Percentiles rank a stretch among this genome's conserved stretches.
Evolutionary conservation across 192 early-diverging fungal species (phyloP).

Genomic region (Umbelopsis sp.): DNA sequence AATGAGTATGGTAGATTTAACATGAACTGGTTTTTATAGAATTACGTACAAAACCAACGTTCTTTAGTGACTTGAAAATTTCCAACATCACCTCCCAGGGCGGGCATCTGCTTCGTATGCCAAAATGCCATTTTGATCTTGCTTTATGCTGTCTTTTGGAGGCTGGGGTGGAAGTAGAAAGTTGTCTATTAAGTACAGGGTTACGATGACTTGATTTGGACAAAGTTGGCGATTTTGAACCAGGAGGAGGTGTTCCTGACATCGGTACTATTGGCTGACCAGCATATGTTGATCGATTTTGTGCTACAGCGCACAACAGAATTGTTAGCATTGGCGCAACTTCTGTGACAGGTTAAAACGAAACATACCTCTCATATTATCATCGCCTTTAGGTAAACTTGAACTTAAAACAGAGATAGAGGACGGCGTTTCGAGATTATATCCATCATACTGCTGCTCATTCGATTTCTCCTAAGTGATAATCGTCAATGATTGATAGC

Average conservation of each 20-base stretch:
- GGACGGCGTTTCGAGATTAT: conserved; percentile 37
- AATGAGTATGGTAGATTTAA: background rate
- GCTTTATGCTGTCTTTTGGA: conserved; percentile 41
- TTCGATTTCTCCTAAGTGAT: background rate
- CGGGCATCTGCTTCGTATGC: conserved; percentile 89
- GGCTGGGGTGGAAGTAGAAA: conserved; percentile 24
- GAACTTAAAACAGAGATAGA: conserved; percentile 61
- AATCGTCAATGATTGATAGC: background rate
- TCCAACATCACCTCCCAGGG: conserved; percentile 97
- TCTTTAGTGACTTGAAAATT: conserved; percentile 90
- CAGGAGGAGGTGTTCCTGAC: conserved; percentile 33
- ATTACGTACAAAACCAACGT: conserved; percentile 74
- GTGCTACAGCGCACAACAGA: background rate
- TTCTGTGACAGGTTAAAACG: background rate
- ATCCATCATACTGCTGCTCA: conserved; percentile 1
- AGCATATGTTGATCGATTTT: background rate
- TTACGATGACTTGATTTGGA: conserved; percentile 20
- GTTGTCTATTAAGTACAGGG: conserved; percentile 15
- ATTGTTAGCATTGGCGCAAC: background rate
- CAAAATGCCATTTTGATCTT: conserved; percentile 96
- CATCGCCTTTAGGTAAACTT: conserved; percentile 54
- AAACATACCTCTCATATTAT: conserved; percentile 28
- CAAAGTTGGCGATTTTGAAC: conserved; percentile 31
- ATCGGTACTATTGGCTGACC: conserved; percentile 25
- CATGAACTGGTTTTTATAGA: background rate